Conservation (phyloP, 208 protist species). For the Kentomonas sorsogonicus region DNA sequence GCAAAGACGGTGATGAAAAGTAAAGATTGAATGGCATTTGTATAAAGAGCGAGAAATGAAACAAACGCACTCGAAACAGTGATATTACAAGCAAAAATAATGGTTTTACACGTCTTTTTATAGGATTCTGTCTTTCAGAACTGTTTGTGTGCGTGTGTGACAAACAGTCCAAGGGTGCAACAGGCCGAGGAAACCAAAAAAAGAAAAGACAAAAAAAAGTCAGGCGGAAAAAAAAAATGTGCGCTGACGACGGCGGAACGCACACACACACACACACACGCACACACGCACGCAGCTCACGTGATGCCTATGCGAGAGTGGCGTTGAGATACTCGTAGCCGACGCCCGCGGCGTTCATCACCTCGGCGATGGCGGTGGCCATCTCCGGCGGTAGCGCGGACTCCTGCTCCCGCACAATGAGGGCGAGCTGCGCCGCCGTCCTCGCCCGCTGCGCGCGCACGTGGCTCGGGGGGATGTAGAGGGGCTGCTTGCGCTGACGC, state of each 20-base stretch:
- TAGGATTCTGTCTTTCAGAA: too few relatives aligned
- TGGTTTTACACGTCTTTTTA: not conserved
- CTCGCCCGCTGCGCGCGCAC: conserved; percentile 18
- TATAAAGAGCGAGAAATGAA: not conserved
- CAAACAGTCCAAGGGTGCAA: not conserved
- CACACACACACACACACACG: not conserved
- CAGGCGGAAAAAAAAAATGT: not conserved
- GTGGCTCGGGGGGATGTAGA: conserved; percentile 56
- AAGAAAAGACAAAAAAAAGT: not conserved
- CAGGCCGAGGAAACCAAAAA: not conserved
- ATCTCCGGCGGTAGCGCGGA: not conserved
- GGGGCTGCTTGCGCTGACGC: conserved; percentile 16
- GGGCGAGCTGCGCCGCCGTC: conserved; percentile 27
- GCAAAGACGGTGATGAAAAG: too few relatives aligned
- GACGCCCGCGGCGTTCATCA: conserved; percentile 41
- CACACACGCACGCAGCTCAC: too few relatives aligned
- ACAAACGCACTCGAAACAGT: not conserved
- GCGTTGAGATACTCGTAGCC: conserved; percentile 54
- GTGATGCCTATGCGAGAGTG: conserved; percentile 26
- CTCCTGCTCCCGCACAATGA: conserved; percentile 22
- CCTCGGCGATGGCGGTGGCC: conserved; percentile 22
- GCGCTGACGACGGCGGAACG: not conserved
- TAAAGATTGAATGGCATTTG: not conserved
- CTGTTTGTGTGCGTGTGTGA: too few relatives aligned
- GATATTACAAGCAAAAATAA: not conserved